phyloP scores from a whole-genome alignment of 108 stramenopile species.

The Aurantiochytrium sp. region DNA sequence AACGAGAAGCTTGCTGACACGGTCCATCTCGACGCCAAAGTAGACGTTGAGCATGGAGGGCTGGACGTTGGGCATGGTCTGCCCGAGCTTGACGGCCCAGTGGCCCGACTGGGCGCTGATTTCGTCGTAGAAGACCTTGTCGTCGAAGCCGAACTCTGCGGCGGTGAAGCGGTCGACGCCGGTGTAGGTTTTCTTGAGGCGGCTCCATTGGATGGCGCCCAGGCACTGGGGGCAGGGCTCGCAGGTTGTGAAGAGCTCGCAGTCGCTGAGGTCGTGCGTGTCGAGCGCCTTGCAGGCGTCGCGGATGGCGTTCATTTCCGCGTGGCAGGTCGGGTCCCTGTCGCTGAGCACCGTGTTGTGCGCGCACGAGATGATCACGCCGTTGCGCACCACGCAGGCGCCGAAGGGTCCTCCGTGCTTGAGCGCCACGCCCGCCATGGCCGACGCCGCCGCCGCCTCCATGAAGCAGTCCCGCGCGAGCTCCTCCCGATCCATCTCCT shows the following conservation, averaged over 20 bases:
- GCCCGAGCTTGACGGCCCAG: conserved; percentile 11
- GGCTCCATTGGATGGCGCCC: background rate
- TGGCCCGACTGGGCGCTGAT: background rate
- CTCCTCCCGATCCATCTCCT: background rate
- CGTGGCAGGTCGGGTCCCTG: conserved; percentile 12
- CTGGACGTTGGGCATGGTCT: conserved; percentile 21
- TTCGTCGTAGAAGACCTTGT: conserved; percentile 17
- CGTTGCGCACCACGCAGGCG: conserved; percentile 15
- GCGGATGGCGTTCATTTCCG: conserved; percentile 16
- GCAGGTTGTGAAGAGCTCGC: conserved; percentile 6
- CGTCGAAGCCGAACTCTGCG: conserved; percentile 12
- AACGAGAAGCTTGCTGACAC: background rate
- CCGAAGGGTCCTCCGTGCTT: conserved; percentile 9
- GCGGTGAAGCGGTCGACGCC: conserved; percentile 16
- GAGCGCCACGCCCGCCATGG: background rate
- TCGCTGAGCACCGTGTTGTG: conserved; percentile 19
- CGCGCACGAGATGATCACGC: background rate
- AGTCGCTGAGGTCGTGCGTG: conserved; percentile 8
- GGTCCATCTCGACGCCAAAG: conserved; percentile 14
- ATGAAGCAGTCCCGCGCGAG: background rate
- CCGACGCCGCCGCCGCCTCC: conserved; percentile 1
- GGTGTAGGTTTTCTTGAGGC: background rate
- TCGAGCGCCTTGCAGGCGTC: conserved; percentile 3
- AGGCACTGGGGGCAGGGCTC: conserved; percentile 17
- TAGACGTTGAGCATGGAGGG: conserved; percentile 17